Evolutionary conservation across 371 early-diverging fungal species (phyloP).

Genomic region (Rhizopus sp.): DNA sequence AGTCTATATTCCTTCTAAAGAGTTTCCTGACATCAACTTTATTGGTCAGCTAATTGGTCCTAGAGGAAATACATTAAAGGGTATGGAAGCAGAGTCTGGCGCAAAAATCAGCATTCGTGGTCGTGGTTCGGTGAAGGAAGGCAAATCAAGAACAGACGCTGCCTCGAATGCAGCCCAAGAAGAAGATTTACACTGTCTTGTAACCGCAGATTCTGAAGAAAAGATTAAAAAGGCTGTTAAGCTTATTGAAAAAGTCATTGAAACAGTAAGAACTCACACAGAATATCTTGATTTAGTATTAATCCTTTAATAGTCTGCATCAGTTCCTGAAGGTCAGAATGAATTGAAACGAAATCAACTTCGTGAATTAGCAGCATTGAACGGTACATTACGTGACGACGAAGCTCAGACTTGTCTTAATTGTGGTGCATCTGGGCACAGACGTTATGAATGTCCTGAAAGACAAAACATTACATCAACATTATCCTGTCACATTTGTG

Average conservation of each 20-base stretch:
- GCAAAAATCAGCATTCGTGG: conserved; percentile 97
- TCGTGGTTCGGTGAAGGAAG: conserved; percentile 95
- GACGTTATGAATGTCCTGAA: conserved; percentile 92
- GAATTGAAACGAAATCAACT: conserved; percentile 92
- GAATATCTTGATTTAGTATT: background rate
- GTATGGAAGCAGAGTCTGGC: conserved; percentile 92
- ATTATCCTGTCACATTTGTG: conserved; percentile 89
- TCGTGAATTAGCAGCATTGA: conserved; percentile 92
- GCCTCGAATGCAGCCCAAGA: conserved; percentile 79
- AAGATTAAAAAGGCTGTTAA: conserved; percentile 86
- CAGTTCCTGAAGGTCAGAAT: conserved; percentile 93
- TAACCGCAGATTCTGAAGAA: conserved; percentile 89
- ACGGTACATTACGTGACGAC: conserved; percentile 95
- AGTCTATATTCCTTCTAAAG: conserved; percentile 93
- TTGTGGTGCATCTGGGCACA: conserved; percentile 92
- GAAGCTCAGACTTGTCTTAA: conserved; percentile 93
- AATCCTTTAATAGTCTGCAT: conserved; percentile 68
- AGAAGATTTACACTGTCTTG: conserved; percentile 93
- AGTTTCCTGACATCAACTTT: conserved; percentile 96
- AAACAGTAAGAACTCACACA: conserved; percentile 63
- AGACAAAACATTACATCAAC: conserved; percentile 82
- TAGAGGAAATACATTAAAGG: conserved; percentile 94
- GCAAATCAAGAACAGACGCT: conserved; percentile 76
- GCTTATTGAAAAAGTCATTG: conserved; percentile 89
- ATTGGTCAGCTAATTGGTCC: conserved; percentile 97